Percentiles rank a stretch among this genome's conserved stretches.
Conservation (phyloP, 345 rosid genomes). For the Erucastrum elatum region DNA sequence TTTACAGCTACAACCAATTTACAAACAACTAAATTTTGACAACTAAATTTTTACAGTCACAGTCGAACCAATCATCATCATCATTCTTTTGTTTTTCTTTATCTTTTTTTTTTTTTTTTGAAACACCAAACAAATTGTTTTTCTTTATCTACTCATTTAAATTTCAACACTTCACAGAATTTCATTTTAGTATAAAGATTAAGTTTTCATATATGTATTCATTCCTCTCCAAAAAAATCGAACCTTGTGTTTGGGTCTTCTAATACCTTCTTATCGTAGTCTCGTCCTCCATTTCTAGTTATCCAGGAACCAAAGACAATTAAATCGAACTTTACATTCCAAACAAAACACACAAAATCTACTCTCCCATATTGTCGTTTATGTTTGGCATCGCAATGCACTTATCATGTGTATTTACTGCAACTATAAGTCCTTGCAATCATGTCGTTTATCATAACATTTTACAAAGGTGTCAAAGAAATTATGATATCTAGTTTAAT, state of each 20-base stretch:
- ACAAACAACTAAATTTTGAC: no score
- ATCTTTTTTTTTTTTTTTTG: no score
- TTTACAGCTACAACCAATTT: no score
- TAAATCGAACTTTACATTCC: slow-evolving; percentile 13
- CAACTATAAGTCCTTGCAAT: slow-evolving; percentile 7
- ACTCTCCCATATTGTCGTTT: slow-evolving; percentile 4
- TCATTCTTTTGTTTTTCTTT: not conserved
- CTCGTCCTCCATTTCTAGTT: not conserved
- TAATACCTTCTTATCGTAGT: not conserved
- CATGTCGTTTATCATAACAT: not conserved
- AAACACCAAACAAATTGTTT: no score
- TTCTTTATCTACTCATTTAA: not conserved
- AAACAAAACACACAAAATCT: slow-evolving; percentile 7
- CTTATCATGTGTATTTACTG: not conserved
- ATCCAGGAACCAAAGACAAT: not conserved
- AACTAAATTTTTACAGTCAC: no score
- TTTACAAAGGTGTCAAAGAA: not conserved
- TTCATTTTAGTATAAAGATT: not conserved
- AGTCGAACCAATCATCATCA: no score
- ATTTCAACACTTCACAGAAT: not conserved
- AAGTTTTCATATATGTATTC: not conserved
- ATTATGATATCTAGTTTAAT: not conserved
- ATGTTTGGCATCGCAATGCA: not conserved
- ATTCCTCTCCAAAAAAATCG: not conserved
- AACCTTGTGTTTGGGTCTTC: not conserved